A percentile compares a stretch with the other conserved stretches of the same genome.
phyloP scores from a whole-genome alignment of 139 green algal species.

The Pleodorina starrii region DNA sequence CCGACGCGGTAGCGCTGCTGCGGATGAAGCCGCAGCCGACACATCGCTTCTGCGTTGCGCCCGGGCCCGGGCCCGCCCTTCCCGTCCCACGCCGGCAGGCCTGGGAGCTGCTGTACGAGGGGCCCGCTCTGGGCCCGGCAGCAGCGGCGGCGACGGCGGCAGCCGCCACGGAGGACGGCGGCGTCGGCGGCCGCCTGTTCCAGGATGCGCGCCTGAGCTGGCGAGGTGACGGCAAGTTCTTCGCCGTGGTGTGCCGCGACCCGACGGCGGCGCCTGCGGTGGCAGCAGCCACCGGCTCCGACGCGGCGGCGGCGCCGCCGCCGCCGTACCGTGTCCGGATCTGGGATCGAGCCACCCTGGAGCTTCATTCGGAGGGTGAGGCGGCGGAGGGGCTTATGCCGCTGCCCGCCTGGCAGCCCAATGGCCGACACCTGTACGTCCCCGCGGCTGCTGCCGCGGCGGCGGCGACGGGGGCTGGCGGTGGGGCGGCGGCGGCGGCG shows the following conservation, averaged over 20 bases:
- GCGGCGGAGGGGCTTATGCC: constrained; percentile 58
- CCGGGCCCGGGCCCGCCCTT: too few relatives aligned
- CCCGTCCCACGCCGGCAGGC: constrained; percentile 46
- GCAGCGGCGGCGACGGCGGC: background rate
- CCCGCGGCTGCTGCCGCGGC: background rate
- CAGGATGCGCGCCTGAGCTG: constrained; percentile 71
- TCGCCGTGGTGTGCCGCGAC: constrained; percentile 72
- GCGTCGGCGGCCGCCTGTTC: background rate
- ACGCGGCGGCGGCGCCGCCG: background rate
- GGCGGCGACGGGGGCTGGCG: constrained; percentile 3
- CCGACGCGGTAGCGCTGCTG: too few relatives aligned
- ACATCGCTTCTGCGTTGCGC: too few relatives aligned
- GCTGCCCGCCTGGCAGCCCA: constrained; percentile 90
- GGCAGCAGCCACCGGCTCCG: background rate
- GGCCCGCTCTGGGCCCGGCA: constrained; percentile 15
- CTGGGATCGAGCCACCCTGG: constrained; percentile 74
- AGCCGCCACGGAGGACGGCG: background rate
- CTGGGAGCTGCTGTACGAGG: constrained; percentile 62
- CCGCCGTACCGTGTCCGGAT: constrained; percentile 62
- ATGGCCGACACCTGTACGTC: constrained; percentile 86
- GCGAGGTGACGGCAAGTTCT: constrained; percentile 87
- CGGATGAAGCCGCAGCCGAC: too few relatives aligned
- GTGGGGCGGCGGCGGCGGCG: background rate
- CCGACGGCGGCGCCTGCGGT: background rate
- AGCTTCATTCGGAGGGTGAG: constrained; percentile 78